These are phyloP conservation scores for Xylaria intraflava DNA, from an alignment of 495 filamentous ascomycete genomes.

Conservation along the genomic window DNA sequence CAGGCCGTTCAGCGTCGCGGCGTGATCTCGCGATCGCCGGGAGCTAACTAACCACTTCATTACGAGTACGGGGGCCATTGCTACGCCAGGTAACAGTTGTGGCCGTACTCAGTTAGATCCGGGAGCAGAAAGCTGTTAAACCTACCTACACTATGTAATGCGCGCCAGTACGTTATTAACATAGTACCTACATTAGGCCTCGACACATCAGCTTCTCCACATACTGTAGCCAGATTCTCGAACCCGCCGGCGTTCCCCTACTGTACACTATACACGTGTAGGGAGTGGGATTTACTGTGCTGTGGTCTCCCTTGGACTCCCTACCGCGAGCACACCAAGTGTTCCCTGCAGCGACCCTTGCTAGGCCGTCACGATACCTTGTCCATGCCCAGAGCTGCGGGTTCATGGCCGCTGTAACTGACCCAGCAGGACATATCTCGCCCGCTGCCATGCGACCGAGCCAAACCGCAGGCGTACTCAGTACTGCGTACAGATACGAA, in stretches of 20 bases:
- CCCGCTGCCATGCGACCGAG: not conserved
- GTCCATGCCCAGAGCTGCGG: not conserved
- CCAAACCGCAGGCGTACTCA: not conserved
- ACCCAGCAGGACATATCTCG: not conserved
- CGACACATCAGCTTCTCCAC: not conserved
- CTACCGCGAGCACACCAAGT: not conserved
- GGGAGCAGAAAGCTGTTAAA: no score
- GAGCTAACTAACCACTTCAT: not conserved
- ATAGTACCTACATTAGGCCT: no score
- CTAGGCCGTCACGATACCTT: not conserved
- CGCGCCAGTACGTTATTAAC: no score
- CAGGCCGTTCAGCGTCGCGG: not conserved
- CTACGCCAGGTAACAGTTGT: not conserved
- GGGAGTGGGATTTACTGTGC: conserved; percentile 5
- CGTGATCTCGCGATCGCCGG: not conserved
- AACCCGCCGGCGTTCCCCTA: not conserved
- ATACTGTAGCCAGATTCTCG: not conserved
- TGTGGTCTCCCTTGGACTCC: not conserved
- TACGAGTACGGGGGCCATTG: conserved; percentile 3
- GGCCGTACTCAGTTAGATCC: no score
- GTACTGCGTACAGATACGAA: conserved; percentile 13
- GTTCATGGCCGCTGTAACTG: not conserved
- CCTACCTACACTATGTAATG: no score
- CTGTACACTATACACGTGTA: not conserved
- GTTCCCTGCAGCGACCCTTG: conserved; percentile 3